Evolutionary conservation across 2,329 filamentous ascomycete species (phyloP), one percentile per base, ranked within the genome.

Genomic region (Penicillium sp.): DNA sequence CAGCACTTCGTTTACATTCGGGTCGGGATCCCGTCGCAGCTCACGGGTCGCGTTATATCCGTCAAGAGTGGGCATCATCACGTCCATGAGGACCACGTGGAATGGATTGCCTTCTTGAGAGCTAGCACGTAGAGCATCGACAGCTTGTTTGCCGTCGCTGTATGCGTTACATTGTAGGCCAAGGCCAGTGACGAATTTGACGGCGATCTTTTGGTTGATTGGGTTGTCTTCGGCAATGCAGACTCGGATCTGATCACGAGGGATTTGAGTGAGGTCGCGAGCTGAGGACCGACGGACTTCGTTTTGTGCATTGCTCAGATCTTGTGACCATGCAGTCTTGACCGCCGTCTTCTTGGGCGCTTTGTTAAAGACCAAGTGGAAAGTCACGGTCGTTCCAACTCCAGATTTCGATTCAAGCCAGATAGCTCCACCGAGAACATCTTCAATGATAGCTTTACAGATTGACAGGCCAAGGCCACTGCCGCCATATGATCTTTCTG

Each of bases 191-290:
- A 96, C 89, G 66, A 96, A 97, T 65, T 92, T 91, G 49, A 96
- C 91, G 1, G 93, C 93, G 65, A 97, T 97, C 73, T 90, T 91
- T 70, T 96, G 90, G 67, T 97, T 97, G 78, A 97, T 96, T 3
- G 89, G 85, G 65, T 97, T 97, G 77, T 97, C 93, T 70, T 97
- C 93, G 0, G 93, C 93, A 57, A 97, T 93, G 74, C 92, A 96
- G 31, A 97, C 88, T 33, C 91, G 88, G 31, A 97, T 81, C 55
- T 96, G 82, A 44, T 92, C 86, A 57, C 90, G 87, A 9, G 89
- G 86, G 7, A 97, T 83, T 57, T 82, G 82, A 19, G 87, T 88
- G 5, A 97, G 82, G 70, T 92, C 88, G 23, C 87, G 77, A 58
- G 83, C 82, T 4, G 81, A 78, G 65, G 74, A 65, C 36, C 61